phyloP scores from a whole-genome alignment of 129 eudicot species.

The Logfia minima region DNA sequence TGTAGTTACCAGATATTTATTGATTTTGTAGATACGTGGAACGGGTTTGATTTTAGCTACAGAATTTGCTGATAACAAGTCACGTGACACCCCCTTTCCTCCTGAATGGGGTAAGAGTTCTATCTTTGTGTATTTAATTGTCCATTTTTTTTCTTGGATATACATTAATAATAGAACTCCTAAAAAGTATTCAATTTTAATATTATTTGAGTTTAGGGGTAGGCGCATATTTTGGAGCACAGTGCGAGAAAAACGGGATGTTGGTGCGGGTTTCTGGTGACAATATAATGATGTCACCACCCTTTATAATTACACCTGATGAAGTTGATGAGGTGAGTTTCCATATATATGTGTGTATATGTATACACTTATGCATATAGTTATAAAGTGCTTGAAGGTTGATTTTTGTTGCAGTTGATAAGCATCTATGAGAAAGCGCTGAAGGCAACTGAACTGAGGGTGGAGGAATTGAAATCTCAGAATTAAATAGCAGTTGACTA shows the following conservation, averaged over 20 bases:
- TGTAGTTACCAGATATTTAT: neutral
- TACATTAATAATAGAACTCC: neutral
- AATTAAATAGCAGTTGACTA: slow-evolving; percentile 26
- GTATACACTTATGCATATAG: neutral
- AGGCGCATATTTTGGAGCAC: slow-evolving; percentile 84
- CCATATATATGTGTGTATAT: neutral
- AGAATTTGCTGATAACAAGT: slow-evolving; percentile 63
- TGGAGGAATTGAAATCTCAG: slow-evolving; percentile 61
- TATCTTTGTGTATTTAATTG: neutral
- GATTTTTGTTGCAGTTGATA: slow-evolving; percentile 44
- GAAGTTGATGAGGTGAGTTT: slow-evolving; percentile 72
- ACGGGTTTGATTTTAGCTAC: slow-evolving; percentile 61
- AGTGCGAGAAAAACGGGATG: slow-evolving; percentile 83
- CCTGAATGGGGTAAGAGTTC: slow-evolving; percentile 58
- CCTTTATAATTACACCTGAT: slow-evolving; percentile 55
- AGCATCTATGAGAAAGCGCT: slow-evolving; percentile 62
- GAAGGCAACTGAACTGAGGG: slow-evolving; percentile 71
- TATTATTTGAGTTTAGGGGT: slow-evolving; percentile 45
- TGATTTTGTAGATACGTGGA: slow-evolving; percentile 51
- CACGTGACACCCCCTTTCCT: slow-evolving; percentile 59
- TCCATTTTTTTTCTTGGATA: neutral
- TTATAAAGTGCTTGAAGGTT: neutral
- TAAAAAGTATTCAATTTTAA: neutral
- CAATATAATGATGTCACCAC: slow-evolving; percentile 87
- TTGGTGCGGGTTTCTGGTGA: slow-evolving; percentile 84